Evolutionary conservation across 2,329 filamentous ascomycete species (phyloP).

Genomic region (Fusarium sp.): DNA sequence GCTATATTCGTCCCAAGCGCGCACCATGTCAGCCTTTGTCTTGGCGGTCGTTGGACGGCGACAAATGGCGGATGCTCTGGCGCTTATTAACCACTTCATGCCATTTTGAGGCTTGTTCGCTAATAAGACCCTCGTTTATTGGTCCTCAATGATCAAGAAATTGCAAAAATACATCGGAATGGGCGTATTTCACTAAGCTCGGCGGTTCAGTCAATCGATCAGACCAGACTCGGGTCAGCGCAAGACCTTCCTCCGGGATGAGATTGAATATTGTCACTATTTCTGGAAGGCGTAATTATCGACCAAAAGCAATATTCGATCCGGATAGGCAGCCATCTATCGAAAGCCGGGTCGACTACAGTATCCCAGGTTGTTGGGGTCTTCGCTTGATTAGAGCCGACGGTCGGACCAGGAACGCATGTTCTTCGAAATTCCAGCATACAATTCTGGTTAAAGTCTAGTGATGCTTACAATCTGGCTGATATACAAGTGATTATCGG

Average conservation of each 20-base stretch:
- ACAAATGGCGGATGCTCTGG: conserved; percentile 30
- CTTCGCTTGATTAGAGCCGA: not conserved
- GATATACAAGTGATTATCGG: not conserved
- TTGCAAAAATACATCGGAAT: not conserved
- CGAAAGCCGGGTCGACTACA: conserved; percentile 1
- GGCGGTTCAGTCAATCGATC: conserved; percentile 17
- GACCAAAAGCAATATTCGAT: not conserved
- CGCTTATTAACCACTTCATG: conserved; percentile 36
- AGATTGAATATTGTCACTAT: not conserved
- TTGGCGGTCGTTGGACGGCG: conserved; percentile 21
- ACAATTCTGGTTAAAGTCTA: too few relatives aligned
- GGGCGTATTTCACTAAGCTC: conserved; percentile 2
- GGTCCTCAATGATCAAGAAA: conserved; percentile 11
- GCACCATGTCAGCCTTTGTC: conserved; percentile 9
- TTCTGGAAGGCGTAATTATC: not conserved
- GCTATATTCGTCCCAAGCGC: conserved; percentile 2
- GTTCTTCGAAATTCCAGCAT: too few relatives aligned
- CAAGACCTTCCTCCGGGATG: not conserved
- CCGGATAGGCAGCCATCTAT: not conserved
- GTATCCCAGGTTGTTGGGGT: not conserved
- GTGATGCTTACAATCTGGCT: not conserved
- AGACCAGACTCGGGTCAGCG: not conserved
- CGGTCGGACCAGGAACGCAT: too few relatives aligned
- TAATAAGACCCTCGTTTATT: conserved; percentile 33
- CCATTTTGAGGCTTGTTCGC: conserved; percentile 16